Conservation (phyloP, 2,329 filamentous ascomycete genomes). For the Emergomyces orientalis region DNA sequence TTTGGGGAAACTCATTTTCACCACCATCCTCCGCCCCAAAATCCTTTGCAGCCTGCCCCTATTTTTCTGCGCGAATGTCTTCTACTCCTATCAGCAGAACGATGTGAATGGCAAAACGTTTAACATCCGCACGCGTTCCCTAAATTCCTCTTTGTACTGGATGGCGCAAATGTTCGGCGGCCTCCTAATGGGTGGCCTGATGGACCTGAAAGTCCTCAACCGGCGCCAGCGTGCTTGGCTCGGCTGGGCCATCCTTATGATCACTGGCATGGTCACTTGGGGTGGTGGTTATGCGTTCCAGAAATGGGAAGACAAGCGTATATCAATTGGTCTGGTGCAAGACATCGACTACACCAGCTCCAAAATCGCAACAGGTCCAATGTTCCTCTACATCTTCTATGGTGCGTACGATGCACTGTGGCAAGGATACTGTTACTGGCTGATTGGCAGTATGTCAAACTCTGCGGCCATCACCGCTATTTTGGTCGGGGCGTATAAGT, state of each 20-base stretch:
- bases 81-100: constrained; percentile 51
- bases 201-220: constrained; percentile 27
- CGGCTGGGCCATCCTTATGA: constrained; percentile 41
- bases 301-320: constrained; percentile 42
- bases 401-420: constrained; percentile 59
- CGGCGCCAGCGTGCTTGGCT: constrained; percentile 40
- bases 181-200: constrained; percentile 38
- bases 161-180: constrained; percentile 49
- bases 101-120: constrained; percentile 47
- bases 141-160: constrained; percentile 49
- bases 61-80: constrained; percentile 49
- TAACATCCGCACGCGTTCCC: constrained; percentile 47
- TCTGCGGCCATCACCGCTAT: constrained; percentile 35
- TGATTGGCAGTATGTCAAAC: constrained; percentile 41
- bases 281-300: constrained; percentile 58
- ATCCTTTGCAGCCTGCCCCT: constrained; percentile 44
- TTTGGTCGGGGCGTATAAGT: constrained; percentile 42
- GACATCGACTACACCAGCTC: constrained; percentile 42
- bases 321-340: constrained; percentile 34
- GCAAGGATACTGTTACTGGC: constrained; percentile 58
- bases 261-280: constrained; percentile 47
- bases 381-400: constrained; percentile 63
- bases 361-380: constrained; percentile 48
- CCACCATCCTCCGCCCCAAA: constrained; percentile 37
- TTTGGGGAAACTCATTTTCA: constrained; percentile 26